Conservation (phyloP, 345 rosid genomes). For the Moringa oleifera region DNA sequence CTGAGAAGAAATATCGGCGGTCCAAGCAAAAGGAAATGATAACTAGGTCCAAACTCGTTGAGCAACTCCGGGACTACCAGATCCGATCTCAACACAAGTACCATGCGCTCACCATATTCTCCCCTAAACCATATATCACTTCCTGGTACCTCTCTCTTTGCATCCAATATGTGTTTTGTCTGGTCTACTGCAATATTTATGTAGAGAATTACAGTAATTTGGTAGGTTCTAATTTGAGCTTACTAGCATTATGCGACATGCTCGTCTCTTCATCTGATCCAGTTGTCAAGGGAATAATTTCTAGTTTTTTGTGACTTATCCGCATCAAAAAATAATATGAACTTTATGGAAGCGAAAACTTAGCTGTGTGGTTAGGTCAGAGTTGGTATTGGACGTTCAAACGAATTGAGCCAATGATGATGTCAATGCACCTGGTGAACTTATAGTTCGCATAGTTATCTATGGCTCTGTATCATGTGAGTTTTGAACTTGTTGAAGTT, state of each 20-base stretch:
- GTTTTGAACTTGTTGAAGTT: too few species aligned
- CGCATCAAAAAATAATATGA: too few species aligned
- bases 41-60: slow-evolving; percentile 53
- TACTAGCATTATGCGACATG: not conserved
- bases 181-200: not conserved
- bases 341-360: too few species aligned
- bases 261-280: not conserved
- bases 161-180: not conserved
- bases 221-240: not conserved
- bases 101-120: slow-evolving; percentile 43
- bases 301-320: too few species aligned
- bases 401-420: too few species aligned
- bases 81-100: slow-evolving; percentile 44
- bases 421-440: too few species aligned
- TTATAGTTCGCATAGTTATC: too few species aligned
- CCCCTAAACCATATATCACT: slow-evolving; percentile 38
- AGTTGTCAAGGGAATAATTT: not conserved
- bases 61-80: slow-evolving; percentile 51
- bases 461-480: too few species aligned
- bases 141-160: slow-evolving; percentile 25
- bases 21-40: slow-evolving; percentile 27
- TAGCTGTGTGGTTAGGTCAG: too few species aligned
- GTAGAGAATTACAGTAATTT: not conserved
- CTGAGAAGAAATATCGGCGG: slow-evolving; percentile 11
- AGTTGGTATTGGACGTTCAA: too few species aligned